Conservation (phyloP, 345 rosid species). For the Sonneratia alba region DNA sequence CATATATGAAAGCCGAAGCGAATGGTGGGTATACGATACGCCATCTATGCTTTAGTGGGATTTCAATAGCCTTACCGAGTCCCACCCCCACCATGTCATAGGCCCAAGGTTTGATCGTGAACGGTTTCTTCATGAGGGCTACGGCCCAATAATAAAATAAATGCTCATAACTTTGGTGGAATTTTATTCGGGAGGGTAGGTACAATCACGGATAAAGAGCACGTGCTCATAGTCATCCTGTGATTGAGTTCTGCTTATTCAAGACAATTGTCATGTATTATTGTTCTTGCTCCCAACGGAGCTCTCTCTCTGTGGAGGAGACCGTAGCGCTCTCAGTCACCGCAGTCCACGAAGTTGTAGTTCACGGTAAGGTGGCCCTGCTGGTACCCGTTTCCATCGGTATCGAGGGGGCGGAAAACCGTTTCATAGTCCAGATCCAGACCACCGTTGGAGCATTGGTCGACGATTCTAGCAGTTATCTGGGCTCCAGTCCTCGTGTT, state of each 20-base stretch:
- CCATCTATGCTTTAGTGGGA: no score
- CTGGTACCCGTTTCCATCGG: conserved; percentile 33
- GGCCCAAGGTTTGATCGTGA: no score
- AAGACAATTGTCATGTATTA: neutral
- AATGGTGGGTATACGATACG: no score
- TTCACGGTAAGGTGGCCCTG: conserved; percentile 26
- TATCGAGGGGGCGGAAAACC: conserved; percentile 34
- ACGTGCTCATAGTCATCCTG: neutral
- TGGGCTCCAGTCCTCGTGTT: conserved; percentile 36
- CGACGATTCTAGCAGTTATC: conserved; percentile 49
- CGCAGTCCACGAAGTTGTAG: conserved; percentile 31
- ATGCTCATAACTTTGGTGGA: no score
- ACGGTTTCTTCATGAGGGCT: no score
- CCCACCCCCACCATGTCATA: no score
- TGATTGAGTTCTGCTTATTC: neutral
- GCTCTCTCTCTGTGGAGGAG: no score
- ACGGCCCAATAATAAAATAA: no score
- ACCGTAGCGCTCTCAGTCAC: conserved; percentile 6
- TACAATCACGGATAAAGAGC: neutral
- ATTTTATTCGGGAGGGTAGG: neutral
- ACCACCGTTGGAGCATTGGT: conserved; percentile 61
- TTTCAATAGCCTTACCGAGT: no score
- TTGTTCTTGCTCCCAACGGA: neutral
- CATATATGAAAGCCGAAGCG: no score
- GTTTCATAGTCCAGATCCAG: conserved; percentile 35